Percentiles rank a stretch among this genome's conserved stretches.
phyloP scores from a whole-genome alignment of 2,329 filamentous ascomycete genomes.

The Rutstroemia sp. region DNA sequence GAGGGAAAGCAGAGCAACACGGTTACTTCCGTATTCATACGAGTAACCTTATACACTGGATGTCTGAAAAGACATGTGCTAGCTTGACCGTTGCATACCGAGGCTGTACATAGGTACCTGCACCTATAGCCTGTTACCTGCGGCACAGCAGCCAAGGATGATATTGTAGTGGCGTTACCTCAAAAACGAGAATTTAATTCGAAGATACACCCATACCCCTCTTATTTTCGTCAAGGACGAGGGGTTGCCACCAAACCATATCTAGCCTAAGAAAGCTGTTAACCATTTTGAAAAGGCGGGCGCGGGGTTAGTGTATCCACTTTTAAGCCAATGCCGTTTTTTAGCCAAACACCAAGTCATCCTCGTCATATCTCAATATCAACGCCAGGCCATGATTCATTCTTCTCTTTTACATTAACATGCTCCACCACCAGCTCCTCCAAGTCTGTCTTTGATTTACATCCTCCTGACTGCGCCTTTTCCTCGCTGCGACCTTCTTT shows the following conservation, averaged over 20 bases:
- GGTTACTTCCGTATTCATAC: no score
- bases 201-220: background rate
- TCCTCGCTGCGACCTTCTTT: background rate
- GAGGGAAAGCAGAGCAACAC: background rate
- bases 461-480: background rate
- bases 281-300: background rate
- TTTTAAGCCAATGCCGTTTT: background rate
- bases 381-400: background rate
- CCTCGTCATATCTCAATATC: background rate
- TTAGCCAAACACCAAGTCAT: background rate
- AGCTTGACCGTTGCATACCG: background rate
- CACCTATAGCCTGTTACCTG: background rate
- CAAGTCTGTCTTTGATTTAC: background rate
- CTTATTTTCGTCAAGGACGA: no score
- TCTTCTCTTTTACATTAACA: background rate
- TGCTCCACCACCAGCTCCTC: background rate
- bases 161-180: background rate
- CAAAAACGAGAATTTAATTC: background rate
- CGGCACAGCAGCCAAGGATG: background rate
- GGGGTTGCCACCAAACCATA: background rate
- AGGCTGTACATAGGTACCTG: background rate
- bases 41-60: background rate
- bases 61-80: background rate
- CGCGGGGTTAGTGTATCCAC: background rate
- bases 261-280: background rate